Conservation (phyloP, 2,329 filamentous ascomycete species). For the Diaporthe destruens region DNA sequence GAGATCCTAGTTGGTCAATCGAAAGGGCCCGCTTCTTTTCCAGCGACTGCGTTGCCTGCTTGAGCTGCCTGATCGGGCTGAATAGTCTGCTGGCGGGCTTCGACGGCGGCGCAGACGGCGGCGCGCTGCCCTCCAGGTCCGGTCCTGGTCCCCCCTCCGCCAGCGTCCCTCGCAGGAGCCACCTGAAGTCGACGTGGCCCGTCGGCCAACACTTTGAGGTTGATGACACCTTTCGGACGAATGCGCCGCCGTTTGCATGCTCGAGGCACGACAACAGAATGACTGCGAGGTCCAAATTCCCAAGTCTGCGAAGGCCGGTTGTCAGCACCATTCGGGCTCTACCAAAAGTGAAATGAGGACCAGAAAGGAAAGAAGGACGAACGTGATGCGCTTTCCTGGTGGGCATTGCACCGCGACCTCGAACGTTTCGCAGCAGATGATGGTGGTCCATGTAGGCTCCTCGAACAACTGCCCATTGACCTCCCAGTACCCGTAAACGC, state of each 20-base stretch:
- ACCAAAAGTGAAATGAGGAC: no score
- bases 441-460: background rate
- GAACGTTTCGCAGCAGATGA: conserved; percentile 17
- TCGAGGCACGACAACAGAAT: conserved; percentile 30
- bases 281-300: conserved; percentile 24
- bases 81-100: background rate
- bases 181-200: conserved; percentile 18
- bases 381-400: conserved; percentile 20
- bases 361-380: background rate
- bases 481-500: conserved; percentile 9
- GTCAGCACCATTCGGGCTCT: background rate
- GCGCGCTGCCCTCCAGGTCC: background rate
- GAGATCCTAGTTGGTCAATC: background rate
- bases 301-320: background rate
- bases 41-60: background rate
- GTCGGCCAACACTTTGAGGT: conserved; percentile 24
- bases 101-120: background rate
- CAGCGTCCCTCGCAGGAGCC: conserved; percentile 21
- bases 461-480: background rate
- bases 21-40: background rate
- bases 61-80: background rate
- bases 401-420: conserved; percentile 22
- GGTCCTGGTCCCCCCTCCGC: background rate
- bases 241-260: conserved; percentile 2
- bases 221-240: conserved; percentile 11